A percentile compares a stretch with the other conserved stretches of the same genome.
Conservation (phyloP, 805 yeast species). For the Starmerella roubikii region DNA sequence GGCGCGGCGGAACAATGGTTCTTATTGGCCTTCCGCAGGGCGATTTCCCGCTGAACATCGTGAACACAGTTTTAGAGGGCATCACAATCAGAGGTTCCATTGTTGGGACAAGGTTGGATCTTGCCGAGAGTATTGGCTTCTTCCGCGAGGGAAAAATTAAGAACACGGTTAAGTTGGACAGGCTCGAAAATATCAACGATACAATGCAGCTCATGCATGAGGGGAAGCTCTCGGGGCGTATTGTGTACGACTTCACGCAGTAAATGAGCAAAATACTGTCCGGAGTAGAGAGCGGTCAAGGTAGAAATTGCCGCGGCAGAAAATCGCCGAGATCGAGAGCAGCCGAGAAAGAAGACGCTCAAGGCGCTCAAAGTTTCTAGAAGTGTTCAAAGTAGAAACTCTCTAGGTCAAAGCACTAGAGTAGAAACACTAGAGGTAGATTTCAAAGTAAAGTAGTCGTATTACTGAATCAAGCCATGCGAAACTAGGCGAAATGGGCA, state of each 20-base stretch:
- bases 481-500: too few relatives aligned
- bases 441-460: too few relatives aligned
- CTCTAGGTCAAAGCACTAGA: too few relatives aligned
- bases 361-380: too few relatives aligned
- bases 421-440: too few relatives aligned
- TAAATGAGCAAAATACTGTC: constrained; percentile 24
- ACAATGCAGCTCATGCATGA: constrained; percentile 67
- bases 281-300: not conserved
- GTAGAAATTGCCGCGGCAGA: not conserved
- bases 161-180: constrained; percentile 41
- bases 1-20: constrained; percentile 58
- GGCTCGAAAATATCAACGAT: constrained; percentile 61
- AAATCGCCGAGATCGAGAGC: too few relatives aligned
- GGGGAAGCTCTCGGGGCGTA: constrained; percentile 79
- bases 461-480: too few relatives aligned
- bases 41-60: constrained; percentile 58
- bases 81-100: constrained; percentile 66
- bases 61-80: constrained; percentile 60
- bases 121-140: constrained; percentile 68
- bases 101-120: constrained; percentile 81
- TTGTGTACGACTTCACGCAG: constrained; percentile 66
- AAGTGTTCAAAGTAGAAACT: too few relatives aligned
- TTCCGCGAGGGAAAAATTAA: constrained; percentile 56
- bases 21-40: constrained; percentile 70
- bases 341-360: too few relatives aligned